These are phyloP conservation scores for Biscogniauxia marginata DNA, from an alignment of 2,329 filamentous ascomycete species.

Conservation along the genomic window DNA sequence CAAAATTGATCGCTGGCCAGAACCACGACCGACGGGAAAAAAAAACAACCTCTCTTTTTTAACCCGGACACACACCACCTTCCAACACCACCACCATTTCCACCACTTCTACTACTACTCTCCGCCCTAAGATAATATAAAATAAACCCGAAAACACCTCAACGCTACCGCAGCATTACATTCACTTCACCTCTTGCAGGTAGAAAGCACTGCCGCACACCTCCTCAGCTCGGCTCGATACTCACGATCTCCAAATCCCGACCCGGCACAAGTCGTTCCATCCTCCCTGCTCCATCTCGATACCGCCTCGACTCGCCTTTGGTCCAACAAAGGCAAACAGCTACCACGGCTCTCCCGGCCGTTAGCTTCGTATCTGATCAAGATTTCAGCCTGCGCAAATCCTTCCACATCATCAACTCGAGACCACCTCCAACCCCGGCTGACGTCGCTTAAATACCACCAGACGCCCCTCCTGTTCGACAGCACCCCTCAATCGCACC, in stretches of 20 bases:
- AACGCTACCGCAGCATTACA: conserved; percentile 1
- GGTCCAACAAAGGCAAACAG: conserved; percentile 64
- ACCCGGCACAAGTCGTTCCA: background rate
- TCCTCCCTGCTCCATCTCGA: background rate
- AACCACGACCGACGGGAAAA: background rate
- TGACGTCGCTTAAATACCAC: conserved; percentile 46
- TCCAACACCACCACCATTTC: background rate
- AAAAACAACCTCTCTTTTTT: conserved; percentile 1
- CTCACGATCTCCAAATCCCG: background rate
- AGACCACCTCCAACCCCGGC: conserved; percentile 56
- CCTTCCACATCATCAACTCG: conserved; percentile 65
- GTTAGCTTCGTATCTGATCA: conserved; percentile 62
- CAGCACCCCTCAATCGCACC: conserved; percentile 46
- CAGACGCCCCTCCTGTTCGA: conserved; percentile 52
- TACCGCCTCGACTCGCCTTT: conserved; percentile 52
- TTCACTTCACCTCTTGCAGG: conserved; percentile 1
- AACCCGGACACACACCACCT: conserved; percentile 3
- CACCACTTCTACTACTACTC: background rate
- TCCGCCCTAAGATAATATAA: background rate
- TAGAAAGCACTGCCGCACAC: background rate
- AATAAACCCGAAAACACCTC: conserved; percentile 4
- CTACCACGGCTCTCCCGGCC: conserved; percentile 63
- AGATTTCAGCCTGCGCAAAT: conserved; percentile 67
- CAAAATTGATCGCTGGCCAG: conserved; percentile 6
- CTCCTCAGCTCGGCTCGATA: background rate